phyloP scores from a whole-genome alignment of 2,329 filamentous ascomycete species.

The Clarireedia sp. region DNA sequence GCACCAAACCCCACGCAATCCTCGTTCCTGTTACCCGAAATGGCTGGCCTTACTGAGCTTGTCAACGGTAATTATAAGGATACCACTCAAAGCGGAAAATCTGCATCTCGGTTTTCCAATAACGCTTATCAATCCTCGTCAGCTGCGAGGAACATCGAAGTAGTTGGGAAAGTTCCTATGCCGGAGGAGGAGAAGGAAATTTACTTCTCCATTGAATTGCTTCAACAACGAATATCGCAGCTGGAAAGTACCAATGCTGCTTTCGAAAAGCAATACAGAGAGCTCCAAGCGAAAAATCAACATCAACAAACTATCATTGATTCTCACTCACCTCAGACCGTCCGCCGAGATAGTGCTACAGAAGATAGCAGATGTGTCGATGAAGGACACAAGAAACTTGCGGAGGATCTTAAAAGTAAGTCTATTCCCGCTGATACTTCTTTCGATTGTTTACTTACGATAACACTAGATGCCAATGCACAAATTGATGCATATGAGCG shows the following conservation, averaged over 20 bases:
- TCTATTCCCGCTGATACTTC: not conserved
- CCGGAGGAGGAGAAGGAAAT: conserved; percentile 1
- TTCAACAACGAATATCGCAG: not conserved
- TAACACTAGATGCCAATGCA: not conserved
- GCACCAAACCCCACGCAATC: not conserved
- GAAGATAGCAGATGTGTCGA: not conserved
- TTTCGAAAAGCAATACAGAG: not conserved
- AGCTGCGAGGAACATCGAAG: not conserved
- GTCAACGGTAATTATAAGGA: not conserved
- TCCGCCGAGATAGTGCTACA: not conserved
- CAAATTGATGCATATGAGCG: not conserved
- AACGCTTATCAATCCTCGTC: not conserved
- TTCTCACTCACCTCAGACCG: not conserved
- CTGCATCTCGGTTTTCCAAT: not conserved
- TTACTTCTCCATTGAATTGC: not conserved
- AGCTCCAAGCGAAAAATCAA: not conserved
- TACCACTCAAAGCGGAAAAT: not conserved
- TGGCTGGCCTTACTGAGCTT: not conserved
- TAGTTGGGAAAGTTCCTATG: not conserved
- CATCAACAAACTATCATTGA: not conserved
- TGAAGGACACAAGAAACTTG: not conserved
- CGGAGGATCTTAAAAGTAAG: not conserved
- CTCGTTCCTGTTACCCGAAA: not conserved
- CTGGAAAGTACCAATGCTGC: not conserved
- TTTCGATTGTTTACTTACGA: not conserved